Evolutionary conservation across 305 asterid genomes (phyloP).

Genomic region (Fraxinus latifolia): DNA sequence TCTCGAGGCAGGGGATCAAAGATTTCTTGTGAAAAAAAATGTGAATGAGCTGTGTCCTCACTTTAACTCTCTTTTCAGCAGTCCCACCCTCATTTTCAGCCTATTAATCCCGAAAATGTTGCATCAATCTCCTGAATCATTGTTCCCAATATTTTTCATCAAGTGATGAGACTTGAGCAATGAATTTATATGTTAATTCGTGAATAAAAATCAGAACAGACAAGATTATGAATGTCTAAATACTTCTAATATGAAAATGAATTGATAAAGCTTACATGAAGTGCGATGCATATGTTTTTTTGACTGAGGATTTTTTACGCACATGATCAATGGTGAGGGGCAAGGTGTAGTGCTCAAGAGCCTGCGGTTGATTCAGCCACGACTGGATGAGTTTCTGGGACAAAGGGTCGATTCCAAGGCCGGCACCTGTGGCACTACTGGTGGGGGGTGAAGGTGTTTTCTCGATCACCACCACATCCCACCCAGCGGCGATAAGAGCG

Average conservation of each 20-base stretch:
- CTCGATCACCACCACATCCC: constrained; percentile 90
- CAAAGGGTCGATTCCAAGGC: constrained; percentile 69
- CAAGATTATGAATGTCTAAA: too few species aligned
- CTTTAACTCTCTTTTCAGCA: neutral
- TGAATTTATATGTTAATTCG: neutral
- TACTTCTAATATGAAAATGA: neutral
- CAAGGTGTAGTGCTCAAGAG: constrained; percentile 38
- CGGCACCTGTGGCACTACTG: constrained; percentile 81
- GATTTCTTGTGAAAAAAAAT: too few species aligned
- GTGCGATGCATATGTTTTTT: neutral
- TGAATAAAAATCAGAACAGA: too few species aligned
- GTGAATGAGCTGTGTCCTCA: neutral
- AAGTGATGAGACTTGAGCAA: neutral
- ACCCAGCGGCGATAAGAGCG: constrained; percentile 65
- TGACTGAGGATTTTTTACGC: constrained; percentile 10
- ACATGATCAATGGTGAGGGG: constrained; percentile 76
- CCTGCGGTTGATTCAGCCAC: constrained; percentile 53
- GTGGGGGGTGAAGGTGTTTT: constrained; percentile 65
- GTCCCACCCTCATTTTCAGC: neutral
- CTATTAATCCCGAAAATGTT: neutral
- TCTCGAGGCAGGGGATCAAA: too few species aligned
- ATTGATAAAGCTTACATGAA: neutral
- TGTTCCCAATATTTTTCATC: neutral
- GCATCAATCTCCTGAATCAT: neutral
- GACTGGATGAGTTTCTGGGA: constrained; percentile 41